Evolutionary conservation across 495 filamentous ascomycete genomes (phyloP).

Genomic region (Talaromyces borbonicus): DNA sequence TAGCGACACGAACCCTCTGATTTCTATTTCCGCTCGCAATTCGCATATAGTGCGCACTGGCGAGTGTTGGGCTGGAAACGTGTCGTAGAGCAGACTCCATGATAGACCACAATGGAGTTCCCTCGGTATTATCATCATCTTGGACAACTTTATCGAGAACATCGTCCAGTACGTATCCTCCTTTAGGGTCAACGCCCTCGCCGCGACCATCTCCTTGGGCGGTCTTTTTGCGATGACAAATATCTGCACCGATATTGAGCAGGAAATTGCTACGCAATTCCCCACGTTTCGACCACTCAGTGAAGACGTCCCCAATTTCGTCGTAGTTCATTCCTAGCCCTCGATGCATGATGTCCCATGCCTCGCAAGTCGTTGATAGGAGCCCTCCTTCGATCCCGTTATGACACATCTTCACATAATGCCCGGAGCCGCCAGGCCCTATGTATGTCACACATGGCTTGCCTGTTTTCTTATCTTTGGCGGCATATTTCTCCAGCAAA

Average conservation of each 20-base stretch:
- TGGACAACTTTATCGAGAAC: slow-evolving; percentile 72
- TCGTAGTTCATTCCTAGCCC: slow-evolving; percentile 51
- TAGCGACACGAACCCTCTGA: slow-evolving; percentile 38
- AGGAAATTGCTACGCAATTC: slow-evolving; percentile 53
- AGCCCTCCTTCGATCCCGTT: slow-evolving; percentile 71
- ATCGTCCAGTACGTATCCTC: slow-evolving; percentile 47
- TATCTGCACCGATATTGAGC: slow-evolving; percentile 52
- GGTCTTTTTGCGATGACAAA: slow-evolving; percentile 39
- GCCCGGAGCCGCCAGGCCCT: slow-evolving; percentile 54
- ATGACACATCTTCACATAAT: slow-evolving; percentile 74
- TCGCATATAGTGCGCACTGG: slow-evolving; percentile 54
- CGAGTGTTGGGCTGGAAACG: slow-evolving; percentile 55
- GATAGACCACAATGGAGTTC: slow-evolving; percentile 57
- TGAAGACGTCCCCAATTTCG: slow-evolving; percentile 52
- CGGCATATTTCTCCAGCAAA: slow-evolving; percentile 49
- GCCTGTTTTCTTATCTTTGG: slow-evolving; percentile 46
- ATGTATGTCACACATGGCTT: slow-evolving; percentile 52
- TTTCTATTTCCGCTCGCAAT: slow-evolving; percentile 53
- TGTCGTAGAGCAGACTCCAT: slow-evolving; percentile 53
- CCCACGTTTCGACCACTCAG: slow-evolving; percentile 48
- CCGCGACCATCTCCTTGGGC: slow-evolving; percentile 32
- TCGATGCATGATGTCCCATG: slow-evolving; percentile 54
- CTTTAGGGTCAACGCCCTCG: slow-evolving; percentile 21
- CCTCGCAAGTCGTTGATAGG: slow-evolving; percentile 50
- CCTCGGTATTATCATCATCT: slow-evolving; percentile 57